Base-by-base conservation (phyloP, 495 filamentous ascomycete species). In the Trichoderma orchidacearum region DNA sequence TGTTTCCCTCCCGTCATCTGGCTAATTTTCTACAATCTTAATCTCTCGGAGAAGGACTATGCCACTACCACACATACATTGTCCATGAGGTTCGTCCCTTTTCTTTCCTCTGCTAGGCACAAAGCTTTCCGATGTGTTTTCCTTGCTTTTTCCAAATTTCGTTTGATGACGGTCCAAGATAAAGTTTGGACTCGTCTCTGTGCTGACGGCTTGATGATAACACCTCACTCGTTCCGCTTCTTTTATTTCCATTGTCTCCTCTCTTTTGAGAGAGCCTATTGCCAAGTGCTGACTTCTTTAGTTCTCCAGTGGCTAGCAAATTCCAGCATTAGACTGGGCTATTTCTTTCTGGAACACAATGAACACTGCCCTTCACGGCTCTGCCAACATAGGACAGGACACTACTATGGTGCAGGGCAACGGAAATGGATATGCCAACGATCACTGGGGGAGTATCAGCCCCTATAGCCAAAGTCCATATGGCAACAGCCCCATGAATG, bases 361-460 rank as follows among this genome's bases (percentile, higher is more conserved):
- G 75, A 72, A 76, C 64, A 75, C 76, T 65, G 70, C 70, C 56
- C 72, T 75, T 63, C 68, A 72, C 61, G 68, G 68, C 61, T 69
- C 72, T 58, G 69, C 67, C 58, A 71, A 68, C 62, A 70, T 75
- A 66, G 73, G 72, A 63, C 75, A 72, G 61, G 74, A 75, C 63
- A 69, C 64, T 64, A 72, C 74, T 61, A 53, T 75, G 56, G 65
- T 72, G 54, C 74, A 71, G 48, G 72, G 75, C 61, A 72, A 67
- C 63, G 62, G 60, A 56, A 71, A 66, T 63, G 62, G 60, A 54
- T 68, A 68, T 56, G 60, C 63, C 35, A 68, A 65, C 63, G 69
- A 72, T 41, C 67, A 59, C 60, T 76, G 75, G 74, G 72, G 69
- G 56, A 70, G 74, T 58, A 75, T 76, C 67, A 73, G 61, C 56